These are phyloP conservation scores for Acrocalymma vagum DNA, from an alignment of 2,329 filamentous ascomycete genomes.

Conservation along the genomic window DNA sequence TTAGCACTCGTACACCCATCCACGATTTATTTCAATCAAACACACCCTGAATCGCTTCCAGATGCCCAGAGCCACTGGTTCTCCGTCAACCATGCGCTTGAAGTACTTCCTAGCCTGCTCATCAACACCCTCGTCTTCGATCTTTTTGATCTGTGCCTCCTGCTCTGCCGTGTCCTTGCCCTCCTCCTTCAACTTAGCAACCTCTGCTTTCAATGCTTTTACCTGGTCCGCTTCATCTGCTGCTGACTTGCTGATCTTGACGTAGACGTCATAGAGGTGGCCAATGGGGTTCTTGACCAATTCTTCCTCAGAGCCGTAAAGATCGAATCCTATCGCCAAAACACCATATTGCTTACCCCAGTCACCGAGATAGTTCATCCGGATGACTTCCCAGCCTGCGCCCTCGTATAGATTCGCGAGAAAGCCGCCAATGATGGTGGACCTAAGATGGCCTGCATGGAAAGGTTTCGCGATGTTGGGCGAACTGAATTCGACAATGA, in stretches of 20 bases:
- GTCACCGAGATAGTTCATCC: constrained; percentile 80
- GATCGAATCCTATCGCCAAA: constrained; percentile 76
- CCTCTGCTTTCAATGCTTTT: constrained; percentile 61
- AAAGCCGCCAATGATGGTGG: constrained; percentile 80
- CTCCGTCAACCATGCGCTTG: constrained; percentile 72
- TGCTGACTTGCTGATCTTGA: constrained; percentile 73
- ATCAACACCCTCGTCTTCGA: constrained; percentile 57
- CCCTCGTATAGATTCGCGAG: constrained; percentile 73
- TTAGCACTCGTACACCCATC: constrained; percentile 11
- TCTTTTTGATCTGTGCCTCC: constrained; percentile 53
- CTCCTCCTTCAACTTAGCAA: constrained; percentile 46
- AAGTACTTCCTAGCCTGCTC: constrained; percentile 78
- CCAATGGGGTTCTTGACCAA: constrained; percentile 78
- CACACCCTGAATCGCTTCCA: constrained; percentile 67
- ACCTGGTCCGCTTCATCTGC: constrained; percentile 72
- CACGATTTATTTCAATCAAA: neutral
- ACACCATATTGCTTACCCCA: constrained; percentile 81
- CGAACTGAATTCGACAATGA: constrained; percentile 83
- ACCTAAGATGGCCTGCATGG: constrained; percentile 76
- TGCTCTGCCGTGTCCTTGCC: constrained; percentile 52
- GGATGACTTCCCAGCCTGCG: constrained; percentile 74
- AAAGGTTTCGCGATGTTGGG: constrained; percentile 89
- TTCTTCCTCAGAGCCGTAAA: constrained; percentile 77
- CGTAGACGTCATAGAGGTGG: constrained; percentile 84
- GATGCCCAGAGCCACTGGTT: constrained; percentile 65